Conservation (phyloP, 2,329 filamentous ascomycete genomes). For the Metarhizium sp. region DNA sequence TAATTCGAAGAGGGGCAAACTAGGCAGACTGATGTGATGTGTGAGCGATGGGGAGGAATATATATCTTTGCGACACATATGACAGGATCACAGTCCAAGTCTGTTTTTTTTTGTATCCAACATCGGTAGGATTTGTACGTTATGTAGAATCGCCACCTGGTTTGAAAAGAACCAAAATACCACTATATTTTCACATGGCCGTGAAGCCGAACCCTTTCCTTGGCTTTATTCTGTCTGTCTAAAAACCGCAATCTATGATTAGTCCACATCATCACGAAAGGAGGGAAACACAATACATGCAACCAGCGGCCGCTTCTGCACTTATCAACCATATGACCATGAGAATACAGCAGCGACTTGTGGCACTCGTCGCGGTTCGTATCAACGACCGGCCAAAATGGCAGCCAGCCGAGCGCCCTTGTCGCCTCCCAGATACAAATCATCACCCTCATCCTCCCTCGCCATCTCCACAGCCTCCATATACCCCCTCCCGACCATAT, state of each 20-base stretch:
- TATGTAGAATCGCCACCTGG: neutral
- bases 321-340: no score
- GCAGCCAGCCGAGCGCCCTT: conserved; percentile 41
- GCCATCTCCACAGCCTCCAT: conserved; percentile 70
- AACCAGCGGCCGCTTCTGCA: neutral
- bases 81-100: neutral
- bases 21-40: neutral
- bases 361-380: neutral
- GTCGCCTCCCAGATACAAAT: conserved; percentile 51
- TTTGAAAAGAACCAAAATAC: neutral
- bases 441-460: conserved; percentile 48
- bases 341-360: no score
- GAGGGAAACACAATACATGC: neutral
- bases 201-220: neutral
- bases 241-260: neutral
- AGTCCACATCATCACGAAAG: neutral
- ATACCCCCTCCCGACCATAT: conserved; percentile 76
- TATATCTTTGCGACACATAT: neutral
- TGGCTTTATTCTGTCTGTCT: neutral
- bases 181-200: neutral
- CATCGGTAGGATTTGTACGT: neutral
- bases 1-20: neutral
- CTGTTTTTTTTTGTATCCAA: neutral
- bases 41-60: neutral
- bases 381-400: conserved; percentile 19